A percentile compares a stretch with the other conserved stretches of the same genome.
These are phyloP conservation scores for Russula sp. DNA, from an alignment of 768 basidiomycete genomes.

Conservation along the genomic window DNA sequence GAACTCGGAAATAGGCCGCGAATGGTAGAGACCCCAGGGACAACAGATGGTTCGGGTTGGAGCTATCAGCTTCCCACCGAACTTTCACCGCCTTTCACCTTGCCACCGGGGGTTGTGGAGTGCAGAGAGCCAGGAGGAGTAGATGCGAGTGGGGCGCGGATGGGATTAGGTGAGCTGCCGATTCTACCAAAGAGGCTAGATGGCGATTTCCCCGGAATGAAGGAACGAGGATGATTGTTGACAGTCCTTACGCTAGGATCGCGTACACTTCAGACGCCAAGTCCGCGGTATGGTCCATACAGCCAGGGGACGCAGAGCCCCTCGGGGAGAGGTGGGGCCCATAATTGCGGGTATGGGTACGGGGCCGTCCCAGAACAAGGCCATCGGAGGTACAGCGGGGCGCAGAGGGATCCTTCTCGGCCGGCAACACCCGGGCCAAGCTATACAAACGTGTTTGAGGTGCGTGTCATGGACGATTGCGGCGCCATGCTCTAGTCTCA, in stretches of 20 bases:
- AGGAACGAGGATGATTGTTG: conserved; percentile 1
- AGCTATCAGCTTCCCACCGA: conserved; percentile 27
- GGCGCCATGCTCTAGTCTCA: conserved; percentile 1
- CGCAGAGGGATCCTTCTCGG: conserved; percentile 26
- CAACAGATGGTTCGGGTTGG: conserved; percentile 22
- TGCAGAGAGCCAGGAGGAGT: conserved; percentile 22
- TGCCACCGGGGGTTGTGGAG: conserved; percentile 28
- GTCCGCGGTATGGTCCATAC: conserved; percentile 18
- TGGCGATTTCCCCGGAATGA: background rate
- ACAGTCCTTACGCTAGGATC: conserved; percentile 11
- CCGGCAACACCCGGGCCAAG: conserved; percentile 26
- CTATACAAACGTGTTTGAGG: conserved; percentile 29
- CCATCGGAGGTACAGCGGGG: conserved; percentile 28
- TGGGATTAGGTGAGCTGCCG: conserved; percentile 20
- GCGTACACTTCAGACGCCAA: conserved; percentile 25
- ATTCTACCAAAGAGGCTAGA: background rate
- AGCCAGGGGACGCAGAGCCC: conserved; percentile 24
- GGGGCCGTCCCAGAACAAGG: conserved; percentile 22
- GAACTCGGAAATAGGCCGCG: conserved; percentile 26
- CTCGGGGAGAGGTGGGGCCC: conserved; percentile 22
- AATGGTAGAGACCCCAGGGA: conserved; percentile 16
- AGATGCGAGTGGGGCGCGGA: conserved; percentile 18
- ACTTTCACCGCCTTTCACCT: conserved; percentile 24
- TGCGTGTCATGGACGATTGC: conserved; percentile 20
- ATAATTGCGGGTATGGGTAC: conserved; percentile 25